phyloP scores from a whole-genome alignment of 1,139 yeast species.

The Suhomyces ambrosiae region DNA sequence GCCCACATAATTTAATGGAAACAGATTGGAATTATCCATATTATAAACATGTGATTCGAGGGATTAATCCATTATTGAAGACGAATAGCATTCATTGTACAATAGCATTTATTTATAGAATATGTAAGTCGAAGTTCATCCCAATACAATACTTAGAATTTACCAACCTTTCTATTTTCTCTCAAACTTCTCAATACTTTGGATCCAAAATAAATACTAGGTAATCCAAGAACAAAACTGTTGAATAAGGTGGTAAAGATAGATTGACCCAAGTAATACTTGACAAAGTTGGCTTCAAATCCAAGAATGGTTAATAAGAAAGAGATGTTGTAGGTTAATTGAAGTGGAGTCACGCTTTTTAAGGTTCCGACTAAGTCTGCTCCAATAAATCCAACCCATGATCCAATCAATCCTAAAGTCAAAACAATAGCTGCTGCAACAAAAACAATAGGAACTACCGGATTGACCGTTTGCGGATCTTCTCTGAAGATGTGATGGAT shows the following conservation, averaged over 20 bases:
- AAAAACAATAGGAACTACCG: conserved; percentile 58
- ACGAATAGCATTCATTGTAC: conserved; percentile 4
- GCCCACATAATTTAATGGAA: too few relatives aligned
- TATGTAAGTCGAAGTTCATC: not conserved
- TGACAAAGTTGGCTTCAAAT: conserved; percentile 63
- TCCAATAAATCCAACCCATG: conserved; percentile 53
- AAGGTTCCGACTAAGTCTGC: conserved; percentile 44
- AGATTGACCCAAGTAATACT: conserved; percentile 69
- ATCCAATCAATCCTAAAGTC: conserved; percentile 44
- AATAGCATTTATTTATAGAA: conserved; percentile 5
- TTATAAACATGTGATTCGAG: too few relatives aligned
- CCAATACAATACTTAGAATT: conserved; percentile 15
- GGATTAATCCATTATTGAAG: too few relatives aligned
- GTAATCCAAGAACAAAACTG: conserved; percentile 52
- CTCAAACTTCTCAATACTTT: conserved; percentile 52
- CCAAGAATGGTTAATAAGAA: conserved; percentile 58
- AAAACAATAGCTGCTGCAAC: conserved; percentile 44
- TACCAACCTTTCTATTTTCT: conserved; percentile 36
- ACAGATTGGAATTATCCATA: too few relatives aligned
- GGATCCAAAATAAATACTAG: conserved; percentile 69
- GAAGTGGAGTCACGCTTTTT: conserved; percentile 29
- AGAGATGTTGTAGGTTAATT: conserved; percentile 39
- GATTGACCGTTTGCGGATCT: conserved; percentile 57
- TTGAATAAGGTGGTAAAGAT: conserved; percentile 70
- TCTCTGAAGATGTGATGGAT: conserved; percentile 67